Evolutionary conservation across 2,329 filamentous ascomycete species (phyloP), one percentile per base, ranked within the genome.

Genomic region (Alternaria solani): DNA sequence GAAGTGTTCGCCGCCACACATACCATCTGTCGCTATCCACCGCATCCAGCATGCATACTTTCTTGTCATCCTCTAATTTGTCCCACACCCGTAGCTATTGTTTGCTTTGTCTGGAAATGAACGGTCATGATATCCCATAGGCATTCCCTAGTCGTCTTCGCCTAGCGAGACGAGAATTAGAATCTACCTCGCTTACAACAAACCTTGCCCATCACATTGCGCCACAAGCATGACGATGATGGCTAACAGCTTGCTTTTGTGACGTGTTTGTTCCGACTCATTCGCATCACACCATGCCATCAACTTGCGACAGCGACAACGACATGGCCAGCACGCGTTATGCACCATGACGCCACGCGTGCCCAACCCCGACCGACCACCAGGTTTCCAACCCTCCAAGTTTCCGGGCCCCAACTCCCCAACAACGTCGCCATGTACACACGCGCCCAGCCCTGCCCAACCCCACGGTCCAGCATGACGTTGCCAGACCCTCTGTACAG

Each of bases 41-140:
- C 38, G 60, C 64, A 67, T 66, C 64, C 59, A 61, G 62, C 23
- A 64, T 59, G 58, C 61, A 58, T 60, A 52, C 38, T 46, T 25
- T 57, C 30, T 57, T 39, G 18, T 7, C 26, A 30, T 39, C 9
- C 39, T 46, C 34, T 25, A 46, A 18, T 51, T 48, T 49, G 38
- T 49, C 53, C 9, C 51, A 23, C 39, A 53, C 7, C 30, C 8
- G 28, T 32, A 25, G 51, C 51, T n/a, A 25, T 25, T 30, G 51
- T 53, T 53, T 43, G 30, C 36, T 49, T 49, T 48, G 46, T 49
- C 25, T 26, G 20, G 51, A 32, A 51, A 51, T 32, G 49, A 51
- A 28, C 32, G 36, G 25, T 51, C 36, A 51, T 41, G 49, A 51
- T 51, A 51, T 51, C 49, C 49, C 49, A 28, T 51, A 28, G 32